Base-by-base conservation (phyloP, 176 grass and related monocot genomes). In the Musa troglodytarum region DNA sequence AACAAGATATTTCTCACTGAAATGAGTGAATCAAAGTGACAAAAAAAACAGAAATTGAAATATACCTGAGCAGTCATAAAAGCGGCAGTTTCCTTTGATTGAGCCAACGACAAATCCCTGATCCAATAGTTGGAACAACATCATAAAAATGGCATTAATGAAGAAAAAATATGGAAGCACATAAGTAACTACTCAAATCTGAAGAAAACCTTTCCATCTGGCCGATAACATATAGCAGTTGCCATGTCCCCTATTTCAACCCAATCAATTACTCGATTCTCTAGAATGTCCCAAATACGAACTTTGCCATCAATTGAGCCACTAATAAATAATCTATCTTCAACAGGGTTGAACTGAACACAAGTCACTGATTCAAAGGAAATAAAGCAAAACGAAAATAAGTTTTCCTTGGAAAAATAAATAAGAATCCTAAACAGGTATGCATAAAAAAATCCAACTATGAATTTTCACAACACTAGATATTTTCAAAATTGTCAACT, bases 221-320 rank as follows among this genome's bases (percentile, higher is more conserved):
- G 83, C 77, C 76, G 86, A 58, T 91, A 94, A 78, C 69, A 87
- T 49, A 99, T 61, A 82, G 91, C 88, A 66, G 91, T 92, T 63
- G 94, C 79, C 72, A 99, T 89, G 75, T 94, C 84, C 75, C 96
- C 76, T 4, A 86, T 72, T 72, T 99, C 96, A 76, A 83, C 81
- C 96, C 96, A 99, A 54, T 99, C 89, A 79, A 84, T 83, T 43
- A 99, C 96, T 13, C 96, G 85, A 71, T 76, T 94, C 5, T 92
- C 88, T 74, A 78, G 64, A 81, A 86, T 78, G 84, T 82, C 82
- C 96, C 96, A 99, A 83, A 94, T 80, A 55, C 96, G 86, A 71
- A 92, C 91, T 88, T 92, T 95, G 22, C 96, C 85, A 81, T 99
- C 96, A 81, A 95, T 79, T 28, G 96, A 99, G 72, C 96, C 96